Base-by-base conservation (phyloP, 306 rosid genomes). In the Gillenia trifoliata region DNA sequence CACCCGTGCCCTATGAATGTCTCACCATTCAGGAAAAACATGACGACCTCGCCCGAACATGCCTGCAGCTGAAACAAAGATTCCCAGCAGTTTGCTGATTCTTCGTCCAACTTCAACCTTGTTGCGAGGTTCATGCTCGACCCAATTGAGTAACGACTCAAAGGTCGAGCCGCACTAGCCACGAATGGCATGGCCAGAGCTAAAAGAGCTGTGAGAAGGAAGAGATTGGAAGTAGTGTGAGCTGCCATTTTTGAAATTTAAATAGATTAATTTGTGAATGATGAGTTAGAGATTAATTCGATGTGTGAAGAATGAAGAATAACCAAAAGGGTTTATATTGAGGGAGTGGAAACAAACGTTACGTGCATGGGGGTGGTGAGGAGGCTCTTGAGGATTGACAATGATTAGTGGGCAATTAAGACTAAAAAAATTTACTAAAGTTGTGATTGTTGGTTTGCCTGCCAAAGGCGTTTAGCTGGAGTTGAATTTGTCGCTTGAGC, bases 1-100 rank as follows among this genome's bases (percentile, higher is more conserved):
- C 97, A 91, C 13, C 72, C 72, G 5, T 77, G 80, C 1, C 95
- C 91, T 68, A 91, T 63, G 73, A 82, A 73, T 1, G 88, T 82
- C 70, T 89, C 84, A 2, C 92, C 91, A 20, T 83, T 89, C 8
- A 88, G 36, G 60, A 89, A 88, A 80, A 91, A 91, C n/a, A 71
- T 25, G 41, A 88, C 63, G 0, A 91, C 82, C 71, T 89, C 95
- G 0, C 90, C 85, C 11, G 83, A 81, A 75, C 97, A 89, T 12
- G 91, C 80, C 74, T 86, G 89, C 6, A 91, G 85, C 66, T 78
- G 66, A 25, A 86, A 72, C 40, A 89, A 50, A 2, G 92, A 87
- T 5, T 85, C 90, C 95, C 95, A 91, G 45, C 97, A 89, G 17
- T 79, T 78, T 0, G 80, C 55, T 16, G 90, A 25, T 23, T 72